Base-by-base conservation (phyloP, 2,329 filamentous ascomycete genomes). In the Aspergillus floridensis region DNA sequence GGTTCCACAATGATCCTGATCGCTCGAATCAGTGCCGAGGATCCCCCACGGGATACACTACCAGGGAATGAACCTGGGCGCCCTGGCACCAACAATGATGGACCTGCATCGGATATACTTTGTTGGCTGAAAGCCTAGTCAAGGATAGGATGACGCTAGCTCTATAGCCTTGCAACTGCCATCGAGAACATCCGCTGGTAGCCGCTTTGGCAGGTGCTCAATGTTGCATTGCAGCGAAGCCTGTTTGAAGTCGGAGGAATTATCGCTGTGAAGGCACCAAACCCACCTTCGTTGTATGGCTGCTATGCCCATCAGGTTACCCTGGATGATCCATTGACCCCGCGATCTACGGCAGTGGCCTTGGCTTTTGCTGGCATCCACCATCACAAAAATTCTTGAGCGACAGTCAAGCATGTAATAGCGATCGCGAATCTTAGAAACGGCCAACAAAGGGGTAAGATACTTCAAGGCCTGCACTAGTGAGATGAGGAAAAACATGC, bases 171-270 rank as follows among this genome's bases (percentile, higher is more conserved):
- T 59, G 59, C 49, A 59, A 53, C 31, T 56, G 41, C 46, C 51
- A 57, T 47, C 52, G 44, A 53, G 38, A 54, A 41, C 14, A 44
- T 35, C 62, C 62, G 62, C 46, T 57, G 56, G 50, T 64, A 64
- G 44, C 62, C 62, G 62, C 51, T 44, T 19, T 12, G 31, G 52
- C 56, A 61, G 53, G 61, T 48, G 49, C 47, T 57, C 61, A 46
- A 58, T 29, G 61, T 63, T 58, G 61, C 59, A 63, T 63, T 63
- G 58, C 62, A 64, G 56, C 31, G 54, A 54, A 29, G 26, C 52
- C 46, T n/a, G 58, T 56, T 54, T 60, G 56, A 51, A 22, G 10
- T 56, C 59, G 60, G 55, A 64, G 46, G 53, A 57, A 60, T 52
- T 58, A 46, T 61, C 44, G 24, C 35, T 49, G 31, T 21, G n/a